phyloP scores from a whole-genome alignment of 2,329 filamentous ascomycete species.

The Colletotrichum costaricense region DNA sequence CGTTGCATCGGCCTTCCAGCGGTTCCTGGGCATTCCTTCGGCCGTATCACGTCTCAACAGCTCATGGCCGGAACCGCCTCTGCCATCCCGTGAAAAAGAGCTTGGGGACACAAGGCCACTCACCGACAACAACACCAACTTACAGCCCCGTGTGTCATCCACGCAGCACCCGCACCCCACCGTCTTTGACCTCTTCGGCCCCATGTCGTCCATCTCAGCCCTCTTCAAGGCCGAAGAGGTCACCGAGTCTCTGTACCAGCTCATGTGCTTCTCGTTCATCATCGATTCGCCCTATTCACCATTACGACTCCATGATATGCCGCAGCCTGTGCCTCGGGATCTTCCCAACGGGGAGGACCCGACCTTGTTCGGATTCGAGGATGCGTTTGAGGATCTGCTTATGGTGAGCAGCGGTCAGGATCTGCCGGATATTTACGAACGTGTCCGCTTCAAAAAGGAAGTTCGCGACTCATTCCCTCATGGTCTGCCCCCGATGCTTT shows the following conservation, averaged over 20 bases:
- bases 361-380: constrained; percentile 61
- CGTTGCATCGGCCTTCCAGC: constrained; percentile 44
- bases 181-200: constrained; percentile 24
- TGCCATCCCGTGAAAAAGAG: constrained; percentile 16
- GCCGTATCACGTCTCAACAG: constrained; percentile 41
- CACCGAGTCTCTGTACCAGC: constrained; percentile 33
- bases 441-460: constrained; percentile 49
- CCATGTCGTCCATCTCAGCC: constrained; percentile 22
- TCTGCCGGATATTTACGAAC: constrained; percentile 52
- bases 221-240: constrained; percentile 30
- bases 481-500: constrained; percentile 55
- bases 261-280: constrained; percentile 48
- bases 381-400: constrained; percentile 69
- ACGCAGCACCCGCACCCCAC: constrained; percentile 16
- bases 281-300: constrained; percentile 57
- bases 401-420: constrained; percentile 55
- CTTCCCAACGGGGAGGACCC: constrained; percentile 50
- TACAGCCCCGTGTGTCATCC: constrained; percentile 1
- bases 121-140: neutral
- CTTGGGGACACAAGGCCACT: neutral
- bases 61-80: constrained; percentile 25
- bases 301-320: constrained; percentile 55
- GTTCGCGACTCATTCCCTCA: constrained; percentile 51
- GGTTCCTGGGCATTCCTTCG: constrained; percentile 41
- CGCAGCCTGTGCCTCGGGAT: constrained; percentile 59